These are phyloP conservation scores for Ophiostoma sp. DNA, from an alignment of 2,329 filamentous ascomycete species.

Conservation along the genomic window DNA sequence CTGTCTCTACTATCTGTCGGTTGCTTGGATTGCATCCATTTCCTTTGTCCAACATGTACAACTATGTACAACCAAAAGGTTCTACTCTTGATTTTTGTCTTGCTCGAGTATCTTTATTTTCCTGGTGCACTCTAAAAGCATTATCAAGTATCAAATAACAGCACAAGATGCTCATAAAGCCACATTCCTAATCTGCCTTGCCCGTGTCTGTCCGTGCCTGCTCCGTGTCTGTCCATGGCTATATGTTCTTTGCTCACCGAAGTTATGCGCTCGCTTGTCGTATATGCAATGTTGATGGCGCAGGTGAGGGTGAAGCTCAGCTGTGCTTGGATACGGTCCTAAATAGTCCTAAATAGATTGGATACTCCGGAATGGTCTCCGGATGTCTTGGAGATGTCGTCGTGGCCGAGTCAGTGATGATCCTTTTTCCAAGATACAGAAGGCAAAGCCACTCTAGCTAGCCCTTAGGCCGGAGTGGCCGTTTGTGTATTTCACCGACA, in stretches of 20 bases:
- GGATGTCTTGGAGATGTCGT: too few species aligned
- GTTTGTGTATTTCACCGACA: too few species aligned
- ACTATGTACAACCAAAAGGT: neutral
- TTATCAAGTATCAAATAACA: neutral
- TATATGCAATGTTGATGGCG: neutral
- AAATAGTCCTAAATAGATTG: too few species aligned
- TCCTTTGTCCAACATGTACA: conserved; percentile 9
- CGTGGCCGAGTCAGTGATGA: too few species aligned
- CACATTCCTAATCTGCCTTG: neutral
- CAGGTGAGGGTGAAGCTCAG: neutral
- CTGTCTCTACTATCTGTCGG: neutral
- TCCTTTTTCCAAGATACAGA: too few species aligned
- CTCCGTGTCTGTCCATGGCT: neutral
- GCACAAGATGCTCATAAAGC: too few species aligned
- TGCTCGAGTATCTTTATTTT: neutral
- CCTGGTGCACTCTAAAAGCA: neutral
- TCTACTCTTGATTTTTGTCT: neutral
- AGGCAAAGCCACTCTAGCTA: too few species aligned
- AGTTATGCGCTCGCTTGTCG: neutral
- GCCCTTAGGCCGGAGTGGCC: too few species aligned
- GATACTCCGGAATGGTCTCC: too few species aligned
- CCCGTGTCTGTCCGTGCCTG: neutral
- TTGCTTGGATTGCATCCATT: conserved; percentile 7
- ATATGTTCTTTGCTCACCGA: neutral
- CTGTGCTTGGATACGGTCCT: neutral